Conservation (phyloP, 2,329 filamentous ascomycete genomes). For the Arthrocladium fulminans region DNA sequence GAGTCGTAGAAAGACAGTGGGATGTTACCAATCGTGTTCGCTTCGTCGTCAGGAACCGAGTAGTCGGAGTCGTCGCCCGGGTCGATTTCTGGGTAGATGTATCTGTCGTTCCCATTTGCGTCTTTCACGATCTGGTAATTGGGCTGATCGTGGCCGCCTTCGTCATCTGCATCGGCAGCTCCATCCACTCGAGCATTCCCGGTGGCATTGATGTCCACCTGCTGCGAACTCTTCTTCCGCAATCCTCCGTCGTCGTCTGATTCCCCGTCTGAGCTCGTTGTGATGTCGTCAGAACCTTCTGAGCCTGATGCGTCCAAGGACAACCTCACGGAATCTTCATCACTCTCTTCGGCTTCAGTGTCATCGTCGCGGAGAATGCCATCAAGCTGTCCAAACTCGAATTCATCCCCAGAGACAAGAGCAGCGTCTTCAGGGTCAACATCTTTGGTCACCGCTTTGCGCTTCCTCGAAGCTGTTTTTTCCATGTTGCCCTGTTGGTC, state of each 20-base stretch:
- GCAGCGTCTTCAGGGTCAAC: conserved; percentile 38
- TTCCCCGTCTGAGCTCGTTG: conserved; percentile 39
- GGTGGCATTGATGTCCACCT: conserved; percentile 26
- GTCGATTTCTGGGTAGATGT: conserved; percentile 88
- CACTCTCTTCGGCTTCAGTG: conserved; percentile 31
- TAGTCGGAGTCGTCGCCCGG: conserved; percentile 95
- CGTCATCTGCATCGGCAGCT: conserved; percentile 25
- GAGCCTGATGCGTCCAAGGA: conserved; percentile 8
- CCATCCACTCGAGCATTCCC: not conserved
- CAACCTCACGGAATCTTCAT: conserved; percentile 5
- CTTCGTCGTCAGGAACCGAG: conserved; percentile 66
- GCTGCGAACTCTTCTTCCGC: not conserved
- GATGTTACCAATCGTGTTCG: conserved; percentile 93
- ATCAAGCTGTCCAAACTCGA: conserved; percentile 38
- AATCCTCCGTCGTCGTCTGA: conserved; percentile 40
- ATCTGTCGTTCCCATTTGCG: conserved; percentile 82
- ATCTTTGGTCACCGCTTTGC: conserved; percentile 54
- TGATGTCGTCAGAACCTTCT: conserved; percentile 46
- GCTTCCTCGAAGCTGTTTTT: conserved; percentile 43
- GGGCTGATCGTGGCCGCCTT: conserved; percentile 33
- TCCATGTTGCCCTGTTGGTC: conserved; percentile 14
- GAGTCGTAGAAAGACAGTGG: conserved; percentile 91
- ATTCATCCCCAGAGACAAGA: conserved; percentile 53
- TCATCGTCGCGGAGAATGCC: conserved; percentile 35
- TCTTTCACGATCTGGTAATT: conserved; percentile 62